Percentiles rank a stretch among this genome's conserved stretches.
Evolutionary conservation across 768 basidiomycete genomes (phyloP).

Genomic region (Cantharellus anzutake): DNA sequence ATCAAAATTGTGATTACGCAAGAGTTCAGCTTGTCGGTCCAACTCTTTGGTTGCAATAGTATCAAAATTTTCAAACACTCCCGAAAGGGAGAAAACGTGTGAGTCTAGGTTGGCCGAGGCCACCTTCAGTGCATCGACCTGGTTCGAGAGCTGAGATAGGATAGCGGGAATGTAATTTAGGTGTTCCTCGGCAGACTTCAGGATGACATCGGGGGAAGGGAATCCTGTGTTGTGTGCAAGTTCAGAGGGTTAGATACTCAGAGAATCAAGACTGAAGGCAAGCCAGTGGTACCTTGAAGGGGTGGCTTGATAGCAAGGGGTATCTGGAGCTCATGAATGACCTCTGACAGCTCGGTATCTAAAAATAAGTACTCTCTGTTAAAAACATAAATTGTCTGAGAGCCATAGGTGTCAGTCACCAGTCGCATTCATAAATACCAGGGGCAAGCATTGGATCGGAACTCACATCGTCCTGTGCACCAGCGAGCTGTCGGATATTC

Average conservation of each 20-base stretch:
- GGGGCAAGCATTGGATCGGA: background rate
- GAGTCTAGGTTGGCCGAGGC: slow-evolving; percentile 55
- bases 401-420: slow-evolving; percentile 4
- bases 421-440: background rate
- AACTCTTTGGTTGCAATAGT: slow-evolving; percentile 40
- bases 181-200: slow-evolving; percentile 32
- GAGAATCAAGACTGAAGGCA: background rate
- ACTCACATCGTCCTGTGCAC: slow-evolving; percentile 53
- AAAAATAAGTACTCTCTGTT: slow-evolving; percentile 49
- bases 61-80: slow-evolving; percentile 45
- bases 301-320: slow-evolving; percentile 20
- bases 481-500: slow-evolving; percentile 59
- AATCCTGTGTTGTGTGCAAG: slow-evolving; percentile 26
- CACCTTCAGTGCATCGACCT: slow-evolving; percentile 51
- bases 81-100: slow-evolving; percentile 48
- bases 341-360: slow-evolving; percentile 45
- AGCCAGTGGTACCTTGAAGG: background rate
- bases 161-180: slow-evolving; percentile 27
- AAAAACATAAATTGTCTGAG: slow-evolving; percentile 59
- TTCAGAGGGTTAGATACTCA: slow-evolving; percentile 35
- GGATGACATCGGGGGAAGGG: slow-evolving; percentile 44
- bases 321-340: slow-evolving; percentile 39
- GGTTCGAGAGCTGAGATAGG: slow-evolving; percentile 35
- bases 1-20: slow-evolving; percentile 49
- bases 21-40: slow-evolving; percentile 40